phyloP scores from a whole-genome alignment of 805 yeast genomes.

The Citeromyces nyonsensis region DNA sequence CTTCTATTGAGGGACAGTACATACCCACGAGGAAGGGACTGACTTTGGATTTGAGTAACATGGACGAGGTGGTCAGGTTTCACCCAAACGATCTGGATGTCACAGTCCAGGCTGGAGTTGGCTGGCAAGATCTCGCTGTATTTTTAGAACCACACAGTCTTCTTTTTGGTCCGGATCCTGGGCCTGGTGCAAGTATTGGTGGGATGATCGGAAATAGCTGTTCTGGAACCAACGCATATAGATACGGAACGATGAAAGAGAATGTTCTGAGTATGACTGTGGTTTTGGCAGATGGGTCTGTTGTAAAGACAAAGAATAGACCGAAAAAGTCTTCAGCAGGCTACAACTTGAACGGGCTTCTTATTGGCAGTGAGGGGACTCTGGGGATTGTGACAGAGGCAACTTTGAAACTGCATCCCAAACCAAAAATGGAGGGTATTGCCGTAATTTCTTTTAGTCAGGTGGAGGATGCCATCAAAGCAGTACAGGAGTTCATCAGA shows the following conservation, averaged over 20 bases:
- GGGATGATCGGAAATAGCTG: conserved; percentile 72
- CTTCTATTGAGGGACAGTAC: conserved; percentile 74
- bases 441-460: conserved; percentile 55
- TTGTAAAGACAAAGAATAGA: conserved; percentile 57
- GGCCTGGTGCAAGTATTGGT: conserved; percentile 70
- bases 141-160: conserved; percentile 29
- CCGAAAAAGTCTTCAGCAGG: conserved; percentile 75
- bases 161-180: conserved; percentile 65
- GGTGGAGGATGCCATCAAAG: conserved; percentile 54
- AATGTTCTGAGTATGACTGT: conserved; percentile 55
- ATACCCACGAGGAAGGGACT: conserved; percentile 54
- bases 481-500: conserved; percentile 46
- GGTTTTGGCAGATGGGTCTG: conserved; percentile 69
- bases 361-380: conserved; percentile 70
- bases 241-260: conserved; percentile 74
- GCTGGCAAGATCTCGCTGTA: conserved; percentile 59
- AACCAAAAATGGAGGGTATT: conserved; percentile 50
- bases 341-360: conserved; percentile 60
- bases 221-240: conserved; percentile 66
- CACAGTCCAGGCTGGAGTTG: conserved; percentile 64
- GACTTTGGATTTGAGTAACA: conserved; percentile 39
- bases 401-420: conserved; percentile 51
- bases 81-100: conserved; percentile 57
- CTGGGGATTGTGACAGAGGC: conserved; percentile 69
- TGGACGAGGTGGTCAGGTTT: conserved; percentile 41